Percentiles rank a stretch among this genome's conserved stretches.
These are phyloP conservation scores for Arachis monticola DNA, from an alignment of 331 rosid species.

Conservation along the genomic window DNA sequence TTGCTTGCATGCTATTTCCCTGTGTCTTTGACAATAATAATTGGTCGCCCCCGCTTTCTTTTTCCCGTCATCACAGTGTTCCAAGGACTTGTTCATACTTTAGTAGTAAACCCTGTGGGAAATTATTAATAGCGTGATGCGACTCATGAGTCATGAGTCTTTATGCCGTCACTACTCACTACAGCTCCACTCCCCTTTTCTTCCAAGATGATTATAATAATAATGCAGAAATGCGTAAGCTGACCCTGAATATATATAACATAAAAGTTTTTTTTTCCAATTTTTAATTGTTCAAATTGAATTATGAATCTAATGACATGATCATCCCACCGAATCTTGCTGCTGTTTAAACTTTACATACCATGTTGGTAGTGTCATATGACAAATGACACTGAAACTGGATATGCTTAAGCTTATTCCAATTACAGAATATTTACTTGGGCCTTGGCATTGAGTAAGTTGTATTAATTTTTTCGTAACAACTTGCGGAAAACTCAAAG, in stretches of 20 bases:
- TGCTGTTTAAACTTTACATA: not conserved
- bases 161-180: slow-evolving; percentile 1
- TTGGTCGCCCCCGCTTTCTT: not conserved
- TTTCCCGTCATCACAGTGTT: not conserved
- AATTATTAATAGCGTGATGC: slow-evolving; percentile 11
- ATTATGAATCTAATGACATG: slow-evolving; percentile 35
- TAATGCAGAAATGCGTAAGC: slow-evolving; percentile 33
- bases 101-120: slow-evolving; percentile 1
- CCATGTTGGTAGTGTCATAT: not conserved
- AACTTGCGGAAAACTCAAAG: slow-evolving; percentile 12
- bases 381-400: not conserved
- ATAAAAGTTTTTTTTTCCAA: not conserved
- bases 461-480: not conserved
- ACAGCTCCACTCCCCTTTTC: slow-evolving; percentile 24
- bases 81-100: not conserved
- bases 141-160: slow-evolving; percentile 1
- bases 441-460: not conserved
- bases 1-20: no score
- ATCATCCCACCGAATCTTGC: slow-evolving; percentile 29
- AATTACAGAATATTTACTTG: not conserved
- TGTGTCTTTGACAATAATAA: not conserved
- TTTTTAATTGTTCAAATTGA: slow-evolving; percentile 14
- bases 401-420: slow-evolving; percentile 14
- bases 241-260: not conserved
- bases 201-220: not conserved